Evolutionary conservation across 2,329 filamentous ascomycete genomes (phyloP), one percentile per base, ranked within the genome.

Genomic region (Phoma sp.): DNA sequence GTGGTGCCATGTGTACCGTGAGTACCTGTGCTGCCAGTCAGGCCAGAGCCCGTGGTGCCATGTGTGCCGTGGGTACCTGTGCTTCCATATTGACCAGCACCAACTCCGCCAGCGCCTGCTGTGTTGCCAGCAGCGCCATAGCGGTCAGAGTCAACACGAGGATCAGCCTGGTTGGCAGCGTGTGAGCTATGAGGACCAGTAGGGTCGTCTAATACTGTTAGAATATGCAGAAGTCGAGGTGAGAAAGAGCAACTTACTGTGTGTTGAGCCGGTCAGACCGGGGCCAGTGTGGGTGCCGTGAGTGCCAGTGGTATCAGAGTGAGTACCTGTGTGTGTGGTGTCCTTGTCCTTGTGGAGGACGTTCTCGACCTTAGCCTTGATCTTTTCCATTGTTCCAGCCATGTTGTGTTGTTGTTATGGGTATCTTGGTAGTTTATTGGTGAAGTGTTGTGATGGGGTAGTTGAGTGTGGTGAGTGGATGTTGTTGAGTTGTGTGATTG

Each of bases 311-410:
- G 46, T 52, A 9, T 45, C 49, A 28, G 47, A 28, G 52, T 51
- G 40, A n/a, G 49, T 55, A 28, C 42, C 49, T 21, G 54, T 58
- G 37, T 43, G 56, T 23, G 57, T 55, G 42, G 45, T 62, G 50
- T 62, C 55, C 60, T 71, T 68, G 61, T 74, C 68, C 66, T 73
- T 72, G 63, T 72, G 71, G 42, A 74, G 66, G 53, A 70, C 65
- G 29, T 69, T 56, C 56, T 74, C 71, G 64, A 73, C 72, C 71
- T 73, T 74, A 47, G 66, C 65, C 69, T 74, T 74, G 61, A 74
- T 66, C 63, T 74, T 73, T 3, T 74, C 68, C 30, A 74, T 67
- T 37, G 61, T 42, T 52, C 68, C 66, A 34, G 68, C 40, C 68
- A 71, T 71, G 56, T 49, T 56, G 25, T 60, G 48, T 60, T 50